Evolutionary conservation across 805 yeast genomes (phyloP).

Genomic region (Scheffersomyces lignosus): DNA sequence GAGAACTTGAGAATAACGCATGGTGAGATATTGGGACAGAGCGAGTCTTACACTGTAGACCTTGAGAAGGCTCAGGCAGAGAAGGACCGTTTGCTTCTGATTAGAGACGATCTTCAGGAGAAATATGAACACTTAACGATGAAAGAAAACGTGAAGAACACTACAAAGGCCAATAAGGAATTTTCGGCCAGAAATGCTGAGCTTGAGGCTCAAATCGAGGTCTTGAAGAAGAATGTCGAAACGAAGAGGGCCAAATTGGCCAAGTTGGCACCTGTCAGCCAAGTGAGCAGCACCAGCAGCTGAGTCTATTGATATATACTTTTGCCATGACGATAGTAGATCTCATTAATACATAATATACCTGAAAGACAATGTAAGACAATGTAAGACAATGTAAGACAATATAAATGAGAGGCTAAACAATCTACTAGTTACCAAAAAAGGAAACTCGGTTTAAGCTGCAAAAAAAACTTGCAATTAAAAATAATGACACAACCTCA

Average conservation of each 20-base stretch:
- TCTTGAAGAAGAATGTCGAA: slow-evolving; percentile 23
- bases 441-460: too few species aligned
- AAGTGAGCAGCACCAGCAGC: background rate
- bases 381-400: too few species aligned
- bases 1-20: slow-evolving; percentile 34
- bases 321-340: too few species aligned
- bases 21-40: slow-evolving; percentile 36
- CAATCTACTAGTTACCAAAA: too few species aligned
- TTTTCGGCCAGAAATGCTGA: slow-evolving; percentile 24
- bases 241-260: slow-evolving; percentile 26
- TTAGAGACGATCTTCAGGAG: slow-evolving; percentile 8
- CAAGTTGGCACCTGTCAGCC: slow-evolving; percentile 8
- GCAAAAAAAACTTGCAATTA: too few species aligned
- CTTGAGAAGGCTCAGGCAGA: slow-evolving; percentile 7
- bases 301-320: too few species aligned
- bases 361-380: too few species aligned
- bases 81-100: slow-evolving; percentile 5
- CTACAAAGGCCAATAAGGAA: slow-evolving; percentile 36
- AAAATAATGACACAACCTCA: too few species aligned
- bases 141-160: slow-evolving; percentile 19
- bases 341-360: too few species aligned
- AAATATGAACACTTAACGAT: slow-evolving; percentile 16
- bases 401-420: too few species aligned
- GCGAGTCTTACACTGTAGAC: slow-evolving; percentile 21
- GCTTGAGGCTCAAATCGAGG: slow-evolving; percentile 33